A percentile compares a stretch with the other conserved stretches of the same genome.
Conservation (phyloP, 2,329 filamentous ascomycete species). For the Hypoxylon sp. region DNA sequence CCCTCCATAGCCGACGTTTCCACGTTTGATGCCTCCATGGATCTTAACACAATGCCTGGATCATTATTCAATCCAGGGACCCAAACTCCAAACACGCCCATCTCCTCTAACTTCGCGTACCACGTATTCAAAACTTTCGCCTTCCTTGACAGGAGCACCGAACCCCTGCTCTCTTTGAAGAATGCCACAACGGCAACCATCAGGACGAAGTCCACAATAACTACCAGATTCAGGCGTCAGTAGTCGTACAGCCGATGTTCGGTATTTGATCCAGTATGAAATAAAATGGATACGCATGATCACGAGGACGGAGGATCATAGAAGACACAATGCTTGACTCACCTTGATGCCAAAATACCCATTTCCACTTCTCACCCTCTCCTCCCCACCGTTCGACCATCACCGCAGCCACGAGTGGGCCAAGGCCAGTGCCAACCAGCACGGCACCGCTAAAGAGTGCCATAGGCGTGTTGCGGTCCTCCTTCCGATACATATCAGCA, state of each 20-base stretch:
- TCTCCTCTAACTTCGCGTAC: slow-evolving; percentile 79
- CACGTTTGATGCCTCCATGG: slow-evolving; percentile 5
- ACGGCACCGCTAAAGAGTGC: slow-evolving; percentile 86
- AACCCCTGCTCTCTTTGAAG: slow-evolving; percentile 86
- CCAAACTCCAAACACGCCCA: slow-evolving; percentile 69
- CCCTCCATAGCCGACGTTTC: slow-evolving; percentile 38
- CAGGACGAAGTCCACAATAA: slow-evolving; percentile 76
- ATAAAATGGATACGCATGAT: too few species aligned
- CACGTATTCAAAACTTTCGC: slow-evolving; percentile 81
- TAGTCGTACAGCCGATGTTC: background rate
- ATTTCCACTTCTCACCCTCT: slow-evolving; percentile 73
- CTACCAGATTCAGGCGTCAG: slow-evolving; percentile 18
- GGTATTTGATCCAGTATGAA: background rate
- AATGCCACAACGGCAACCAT: slow-evolving; percentile 75
- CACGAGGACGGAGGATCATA: background rate
- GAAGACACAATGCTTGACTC: slow-evolving; percentile 3
- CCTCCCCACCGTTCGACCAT: slow-evolving; percentile 73
- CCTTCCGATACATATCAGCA: slow-evolving; percentile 84
- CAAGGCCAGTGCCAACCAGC: slow-evolving; percentile 83
- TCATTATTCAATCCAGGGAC: slow-evolving; percentile 44
- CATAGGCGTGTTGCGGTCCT: slow-evolving; percentile 90
- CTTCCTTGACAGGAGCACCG: slow-evolving; percentile 83
- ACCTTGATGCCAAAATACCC: slow-evolving; percentile 89
- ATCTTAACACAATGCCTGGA: slow-evolving; percentile 10
- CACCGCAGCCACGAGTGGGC: slow-evolving; percentile 79